Base-by-base conservation (phyloP, 257 asterid genomes). In the Asclepias syriaca region DNA sequence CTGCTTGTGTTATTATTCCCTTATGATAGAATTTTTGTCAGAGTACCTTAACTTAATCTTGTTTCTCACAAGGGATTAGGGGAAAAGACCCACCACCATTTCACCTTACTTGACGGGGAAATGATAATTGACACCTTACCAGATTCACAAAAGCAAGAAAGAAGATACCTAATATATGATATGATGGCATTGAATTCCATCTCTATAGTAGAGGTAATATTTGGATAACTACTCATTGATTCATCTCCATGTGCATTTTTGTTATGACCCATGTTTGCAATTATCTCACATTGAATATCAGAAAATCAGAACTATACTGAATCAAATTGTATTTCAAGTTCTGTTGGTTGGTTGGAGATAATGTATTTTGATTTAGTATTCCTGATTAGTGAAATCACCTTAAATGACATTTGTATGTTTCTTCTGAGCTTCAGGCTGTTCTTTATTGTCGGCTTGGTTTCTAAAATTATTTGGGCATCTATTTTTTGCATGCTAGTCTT, bases 61-160 rank as follows among this genome's bases (percentile, higher is more conserved):
- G 59, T 71, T 71, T 84, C 69, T 60, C 74, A 82, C 90, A 80
- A 90, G 96, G 89, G 85, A 71, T 61, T 78, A 74, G 68, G 87
- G 19, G 97, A 89, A 75, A 86, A 77, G 88, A 76, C 79, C 71
- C 99, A 95, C 71, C 99, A 95, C 80, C 98, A 92, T 86, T 95
- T 72, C 78, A 95, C 99, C 21, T 84, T 95, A 81, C 97, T 95
- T 73, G 99, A 95, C 82, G 99, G 99, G 67, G 99, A 95, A 86
- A 95, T 95, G 99, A 80, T 95, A 71, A 86, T 95, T 72, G 99
- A 95, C 77, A 86, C 88, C 11, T 13, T 92, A 81, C 99, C 99
- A 27, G 94, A 86, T 79, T 87, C 98, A 55, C 86, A 76, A 18
- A 87, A 89, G 84, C 90, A 86, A 76, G 96, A 88, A 82, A 89